A percentile compares a stretch with the other conserved stretches of the same genome.
These are phyloP conservation scores for Rhipidocladum racemiflorum DNA, from an alignment of 176 grass and related monocot species.

Conservation along the genomic window DNA sequence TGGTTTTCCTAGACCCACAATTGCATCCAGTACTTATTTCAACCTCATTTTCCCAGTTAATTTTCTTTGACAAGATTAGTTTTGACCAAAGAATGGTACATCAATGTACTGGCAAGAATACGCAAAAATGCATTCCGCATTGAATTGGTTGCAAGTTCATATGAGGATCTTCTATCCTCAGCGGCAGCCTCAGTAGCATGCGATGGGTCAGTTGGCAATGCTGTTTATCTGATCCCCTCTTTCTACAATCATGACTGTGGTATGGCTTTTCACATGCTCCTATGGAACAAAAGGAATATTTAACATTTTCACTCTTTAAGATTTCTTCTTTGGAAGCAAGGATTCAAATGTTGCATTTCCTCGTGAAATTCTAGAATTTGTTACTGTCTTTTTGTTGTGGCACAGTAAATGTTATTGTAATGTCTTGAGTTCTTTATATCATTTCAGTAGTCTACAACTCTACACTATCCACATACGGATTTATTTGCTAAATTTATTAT, in stretches of 20 bases:
- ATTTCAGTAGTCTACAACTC: background rate
- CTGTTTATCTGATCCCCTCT: conserved; percentile 86
- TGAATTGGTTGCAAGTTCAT: conserved; percentile 71
- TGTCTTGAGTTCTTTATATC: background rate
- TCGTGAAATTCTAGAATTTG: background rate
- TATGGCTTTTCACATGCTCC: conserved; percentile 28
- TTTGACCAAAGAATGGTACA: conserved; percentile 88
- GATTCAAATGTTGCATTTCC: background rate
- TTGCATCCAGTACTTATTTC: conserved; percentile 44
- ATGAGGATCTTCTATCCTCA: conserved; percentile 73
- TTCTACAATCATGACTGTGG: conserved; percentile 96
- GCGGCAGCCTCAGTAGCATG: conserved; percentile 54
- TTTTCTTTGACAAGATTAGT: conserved; percentile 72
- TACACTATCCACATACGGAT: background rate
- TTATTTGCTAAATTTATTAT: background rate
- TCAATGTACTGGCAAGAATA: conserved; percentile 86
- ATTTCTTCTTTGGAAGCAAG: conserved; percentile 22
- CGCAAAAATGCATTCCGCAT: conserved; percentile 88
- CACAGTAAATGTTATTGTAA: background rate
- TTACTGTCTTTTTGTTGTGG: background rate
- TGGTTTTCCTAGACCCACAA: conserved; percentile 30
- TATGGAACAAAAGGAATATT: conserved; percentile 18
- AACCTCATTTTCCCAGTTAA: background rate
- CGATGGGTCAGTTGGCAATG: conserved; percentile 81
- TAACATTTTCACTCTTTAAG: background rate